These are phyloP conservation scores for Colletotrichum tropicale DNA, from an alignment of 2,329 filamentous ascomycete species.

Conservation along the genomic window DNA sequence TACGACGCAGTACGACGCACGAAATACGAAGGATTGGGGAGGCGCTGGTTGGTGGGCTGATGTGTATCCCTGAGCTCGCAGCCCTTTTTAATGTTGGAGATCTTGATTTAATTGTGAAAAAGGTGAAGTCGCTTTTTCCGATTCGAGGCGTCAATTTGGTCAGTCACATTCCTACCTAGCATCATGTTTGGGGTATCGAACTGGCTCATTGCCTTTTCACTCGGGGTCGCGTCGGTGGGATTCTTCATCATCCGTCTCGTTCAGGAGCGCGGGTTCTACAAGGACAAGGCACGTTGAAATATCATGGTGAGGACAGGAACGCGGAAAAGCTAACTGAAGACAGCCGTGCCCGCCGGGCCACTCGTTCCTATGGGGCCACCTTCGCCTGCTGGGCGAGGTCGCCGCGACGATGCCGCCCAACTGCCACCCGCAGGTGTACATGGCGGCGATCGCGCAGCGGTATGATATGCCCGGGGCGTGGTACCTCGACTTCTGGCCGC, in stretches of 20 bases:
- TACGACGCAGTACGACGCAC: background rate
- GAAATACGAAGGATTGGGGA: background rate
- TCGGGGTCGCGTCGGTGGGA: background rate
- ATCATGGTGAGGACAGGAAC: too few species aligned
- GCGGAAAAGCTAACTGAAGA: background rate
- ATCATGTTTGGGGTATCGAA: slow-evolving; percentile 3
- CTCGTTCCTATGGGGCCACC: slow-evolving; percentile 24
- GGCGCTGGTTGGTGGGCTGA: background rate
- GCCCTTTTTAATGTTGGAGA: background rate
- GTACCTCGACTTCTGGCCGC: slow-evolving; percentile 33
- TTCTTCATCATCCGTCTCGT: slow-evolving; percentile 3
- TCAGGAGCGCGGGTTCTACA: background rate
- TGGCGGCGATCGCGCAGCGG: slow-evolving; percentile 23
- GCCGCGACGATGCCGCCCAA: slow-evolving; percentile 21
- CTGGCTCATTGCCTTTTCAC: background rate
- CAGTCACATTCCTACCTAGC: too few species aligned
- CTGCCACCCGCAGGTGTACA: slow-evolving; percentile 24
- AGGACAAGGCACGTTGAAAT: background rate
- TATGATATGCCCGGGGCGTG: slow-evolving; percentile 31
- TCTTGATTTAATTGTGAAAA: background rate
- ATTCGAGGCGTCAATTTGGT: too few species aligned
- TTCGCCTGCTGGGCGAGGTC: slow-evolving; percentile 21
- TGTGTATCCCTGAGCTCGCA: background rate
- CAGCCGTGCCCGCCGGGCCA: slow-evolving; percentile 15
- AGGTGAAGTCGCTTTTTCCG: background rate